Percentiles rank a stretch among this genome's conserved stretches.
These are phyloP conservation scores for Lepiota venenata DNA, from an alignment of 768 basidiomycete species.

Conservation along the genomic window DNA sequence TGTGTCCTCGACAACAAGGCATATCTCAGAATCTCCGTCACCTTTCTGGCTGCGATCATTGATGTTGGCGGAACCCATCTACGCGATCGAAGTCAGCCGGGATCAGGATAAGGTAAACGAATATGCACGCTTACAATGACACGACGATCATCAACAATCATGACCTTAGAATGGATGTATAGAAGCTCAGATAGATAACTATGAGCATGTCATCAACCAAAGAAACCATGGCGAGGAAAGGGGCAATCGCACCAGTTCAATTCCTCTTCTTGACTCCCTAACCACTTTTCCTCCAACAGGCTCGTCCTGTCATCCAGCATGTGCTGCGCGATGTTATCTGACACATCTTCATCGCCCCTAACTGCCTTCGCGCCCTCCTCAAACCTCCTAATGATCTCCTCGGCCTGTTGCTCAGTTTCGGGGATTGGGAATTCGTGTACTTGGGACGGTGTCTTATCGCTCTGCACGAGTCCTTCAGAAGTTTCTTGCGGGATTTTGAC, in stretches of 20 bases:
- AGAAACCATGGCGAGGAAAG: slow-evolving; percentile 6
- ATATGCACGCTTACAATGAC: slow-evolving; percentile 65
- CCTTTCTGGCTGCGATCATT: slow-evolving; percentile 90
- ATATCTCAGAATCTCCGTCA: slow-evolving; percentile 94
- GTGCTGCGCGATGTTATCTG: slow-evolving; percentile 82
- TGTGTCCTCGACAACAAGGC: slow-evolving; percentile 85
- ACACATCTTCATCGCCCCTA: slow-evolving; percentile 58
- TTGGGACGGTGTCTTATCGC: slow-evolving; percentile 47
- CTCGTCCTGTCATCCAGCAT: slow-evolving; percentile 59
- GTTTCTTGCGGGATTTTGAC: slow-evolving; percentile 55
- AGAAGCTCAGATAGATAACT: slow-evolving; percentile 79
- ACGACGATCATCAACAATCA: slow-evolving; percentile 91
- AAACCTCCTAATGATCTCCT: slow-evolving; percentile 64
- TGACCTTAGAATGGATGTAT: slow-evolving; percentile 86
- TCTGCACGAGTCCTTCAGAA: slow-evolving; percentile 42
- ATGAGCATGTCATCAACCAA: slow-evolving; percentile 5
- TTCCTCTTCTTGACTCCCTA: slow-evolving; percentile 83
- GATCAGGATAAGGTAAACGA: neutral
- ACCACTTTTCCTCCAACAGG: slow-evolving; percentile 79
- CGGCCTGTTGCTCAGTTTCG: slow-evolving; percentile 60
- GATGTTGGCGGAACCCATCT: slow-evolving; percentile 94
- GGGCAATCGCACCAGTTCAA: slow-evolving; percentile 58
- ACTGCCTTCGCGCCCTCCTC: slow-evolving; percentile 57
- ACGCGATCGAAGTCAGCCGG: neutral
- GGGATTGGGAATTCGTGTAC: slow-evolving; percentile 70